Percentiles rank a stretch among this genome's conserved stretches.
These are phyloP conservation scores for Fusarium marasasianum DNA, from an alignment of 2,329 filamentous ascomycete species.

Conservation along the genomic window DNA sequence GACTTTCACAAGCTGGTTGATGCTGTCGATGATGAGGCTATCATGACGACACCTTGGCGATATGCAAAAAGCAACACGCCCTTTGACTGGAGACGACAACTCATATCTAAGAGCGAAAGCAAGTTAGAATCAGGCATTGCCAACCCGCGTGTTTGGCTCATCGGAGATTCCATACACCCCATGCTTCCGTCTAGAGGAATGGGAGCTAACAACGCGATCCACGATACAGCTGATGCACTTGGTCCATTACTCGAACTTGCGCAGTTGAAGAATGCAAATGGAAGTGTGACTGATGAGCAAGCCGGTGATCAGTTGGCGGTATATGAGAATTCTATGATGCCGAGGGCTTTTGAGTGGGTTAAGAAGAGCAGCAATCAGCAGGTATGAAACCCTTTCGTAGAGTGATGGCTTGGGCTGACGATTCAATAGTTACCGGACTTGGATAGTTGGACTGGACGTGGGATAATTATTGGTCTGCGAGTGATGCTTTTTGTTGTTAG, in stretches of 20 bases:
- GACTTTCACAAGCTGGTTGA: neutral
- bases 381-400: neutral
- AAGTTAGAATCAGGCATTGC: rapidly evolving
- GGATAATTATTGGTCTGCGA: neutral
- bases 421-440: neutral
- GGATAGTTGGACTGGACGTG: neutral
- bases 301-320: rapidly evolving
- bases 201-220: neutral
- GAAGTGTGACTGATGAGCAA: neutral
- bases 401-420: neutral
- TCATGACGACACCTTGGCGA: neutral
- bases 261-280: rapidly evolving
- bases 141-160: neutral
- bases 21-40: neutral
- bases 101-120: rapidly evolving
- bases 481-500: neutral
- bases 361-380: neutral
- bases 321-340: neutral
- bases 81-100: neutral
- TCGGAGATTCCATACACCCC: neutral
- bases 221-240: neutral
- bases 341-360: neutral
- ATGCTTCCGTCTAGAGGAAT: neutral
- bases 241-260: neutral
- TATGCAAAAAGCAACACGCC: neutral